A percentile compares a stretch with the other conserved stretches of the same genome.
phyloP scores from a whole-genome alignment of 306 rosid species.

The Neltuma alba region DNA sequence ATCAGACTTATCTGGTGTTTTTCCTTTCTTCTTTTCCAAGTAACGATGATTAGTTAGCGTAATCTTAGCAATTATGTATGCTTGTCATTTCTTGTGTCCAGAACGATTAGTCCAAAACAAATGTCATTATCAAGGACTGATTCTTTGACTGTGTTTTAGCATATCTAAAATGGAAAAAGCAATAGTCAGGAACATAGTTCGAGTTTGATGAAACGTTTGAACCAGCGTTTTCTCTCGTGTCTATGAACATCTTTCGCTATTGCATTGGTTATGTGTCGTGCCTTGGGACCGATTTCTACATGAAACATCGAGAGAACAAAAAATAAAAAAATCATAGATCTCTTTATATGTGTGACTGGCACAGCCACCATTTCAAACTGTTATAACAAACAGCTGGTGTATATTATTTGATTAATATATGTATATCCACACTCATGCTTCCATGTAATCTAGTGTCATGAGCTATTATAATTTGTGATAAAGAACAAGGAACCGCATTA shows the following conservation, averaged over 20 bases:
- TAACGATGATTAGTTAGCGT: background rate
- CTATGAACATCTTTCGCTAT: background rate
- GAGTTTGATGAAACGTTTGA: background rate
- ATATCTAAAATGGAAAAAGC: background rate
- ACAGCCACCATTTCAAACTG: background rate
- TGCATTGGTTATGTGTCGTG: background rate
- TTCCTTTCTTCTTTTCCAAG: background rate
- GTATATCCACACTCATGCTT: background rate
- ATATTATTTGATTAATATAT: background rate
- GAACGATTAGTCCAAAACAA: constrained; percentile 1
- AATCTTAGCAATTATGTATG: constrained; percentile 10
- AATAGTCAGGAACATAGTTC: background rate
- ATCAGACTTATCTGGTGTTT: background rate
- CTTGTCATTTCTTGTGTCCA: constrained; percentile 23
- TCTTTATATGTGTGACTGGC: too few relatives aligned
- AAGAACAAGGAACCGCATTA: too few relatives aligned
- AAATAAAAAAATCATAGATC: too few relatives aligned
- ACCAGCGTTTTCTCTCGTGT: background rate
- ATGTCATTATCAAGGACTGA: background rate
- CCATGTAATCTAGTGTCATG: too few relatives aligned
- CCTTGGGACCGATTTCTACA: background rate
- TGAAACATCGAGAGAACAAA: background rate
- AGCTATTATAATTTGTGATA: too few relatives aligned
- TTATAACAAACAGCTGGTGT: too few relatives aligned
- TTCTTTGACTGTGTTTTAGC: background rate